Evolutionary conservation across 176 grass and related monocot genomes (phyloP).

Genomic region (Leersia perrieri): DNA sequence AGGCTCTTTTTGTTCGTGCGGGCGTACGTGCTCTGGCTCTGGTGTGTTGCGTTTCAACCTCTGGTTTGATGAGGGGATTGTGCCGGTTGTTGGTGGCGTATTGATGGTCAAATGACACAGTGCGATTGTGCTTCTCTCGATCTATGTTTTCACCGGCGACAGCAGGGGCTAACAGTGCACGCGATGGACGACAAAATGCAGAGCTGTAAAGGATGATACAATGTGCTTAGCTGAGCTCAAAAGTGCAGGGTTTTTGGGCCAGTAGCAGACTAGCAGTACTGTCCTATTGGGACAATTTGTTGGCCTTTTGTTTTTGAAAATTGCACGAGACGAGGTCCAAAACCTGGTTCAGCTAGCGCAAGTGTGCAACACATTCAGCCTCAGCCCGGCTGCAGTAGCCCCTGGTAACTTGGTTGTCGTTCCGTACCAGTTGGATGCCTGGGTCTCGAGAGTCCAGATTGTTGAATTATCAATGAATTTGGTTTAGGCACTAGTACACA

Average conservation of each 20-base stretch:
- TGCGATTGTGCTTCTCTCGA: not conserved
- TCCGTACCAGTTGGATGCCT: too few relatives aligned
- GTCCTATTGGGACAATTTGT: not conserved
- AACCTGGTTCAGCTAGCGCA: not conserved
- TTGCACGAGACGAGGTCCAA: not conserved
- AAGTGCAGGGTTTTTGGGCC: not conserved
- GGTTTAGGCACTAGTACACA: not conserved
- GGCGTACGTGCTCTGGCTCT: not conserved
- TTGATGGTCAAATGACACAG: not conserved
- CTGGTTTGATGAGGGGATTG: not conserved
- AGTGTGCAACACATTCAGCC: not conserved
- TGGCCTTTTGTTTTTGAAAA: not conserved
- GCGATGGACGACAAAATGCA: not conserved
- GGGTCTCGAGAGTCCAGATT: too few relatives aligned
- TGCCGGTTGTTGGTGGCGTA: not conserved
- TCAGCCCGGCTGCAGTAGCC: not conserved
- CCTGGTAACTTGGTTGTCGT: not conserved
- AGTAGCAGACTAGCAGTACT: not conserved
- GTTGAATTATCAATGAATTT: not conserved
- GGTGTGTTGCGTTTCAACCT: not conserved
- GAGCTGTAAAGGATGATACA: not conserved
- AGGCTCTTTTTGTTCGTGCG: not conserved
- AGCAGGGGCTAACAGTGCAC: not conserved
- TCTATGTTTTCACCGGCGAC: not conserved
- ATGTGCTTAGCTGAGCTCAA: not conserved